Base-by-base conservation (phyloP, 2,329 filamentous ascomycete species). In the Hortaea werneckii region DNA sequence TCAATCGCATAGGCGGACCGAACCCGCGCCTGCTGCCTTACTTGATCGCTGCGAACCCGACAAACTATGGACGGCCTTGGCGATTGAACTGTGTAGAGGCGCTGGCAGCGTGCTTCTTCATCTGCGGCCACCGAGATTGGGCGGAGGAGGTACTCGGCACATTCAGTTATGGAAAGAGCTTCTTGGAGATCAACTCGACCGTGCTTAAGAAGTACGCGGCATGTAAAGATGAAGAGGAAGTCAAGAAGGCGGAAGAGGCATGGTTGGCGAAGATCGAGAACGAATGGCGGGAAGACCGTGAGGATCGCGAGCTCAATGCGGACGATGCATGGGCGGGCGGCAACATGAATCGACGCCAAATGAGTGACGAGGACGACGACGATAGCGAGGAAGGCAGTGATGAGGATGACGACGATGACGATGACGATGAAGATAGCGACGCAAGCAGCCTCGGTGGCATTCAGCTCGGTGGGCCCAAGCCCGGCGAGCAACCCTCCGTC, bases 11-110 rank as follows among this genome's bases (percentile, higher is more conserved):
- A 48, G 92, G 92, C 28, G 92, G 92, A 26, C 92, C 89, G 66
- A 94, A 89, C 66, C 88, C 95, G 71, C 75, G 92, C 44, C 67
- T 95, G 52, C 71, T 98, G 46, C 92, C 92, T 0, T 98, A 98
- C 65, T 80, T 98, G 6, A 89, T 98, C 42, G 92, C 92, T 5
- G 92, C 92, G 41, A 98, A 98, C 65, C 84, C 85, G 1, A 92
- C 95, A 61, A 98, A 98, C 69, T 98, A 98, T 68, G 92, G 92
- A 50, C 86, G 87, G 60, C 92, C 92, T 5, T 95, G 89, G 86
- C 76, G 89, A 45, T 66, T 98, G 51, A 98, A 98, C 66, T 98
- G 92, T 58, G 92, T 88, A 29, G 92, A 98, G 71, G 92, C 92
- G 4, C 73, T 98, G 40, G 92, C 88, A 0, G 90, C 92, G 3